These are phyloP conservation scores for Rhizophagus clarus DNA, from an alignment of 192 early-diverging fungal species.

Conservation along the genomic window DNA sequence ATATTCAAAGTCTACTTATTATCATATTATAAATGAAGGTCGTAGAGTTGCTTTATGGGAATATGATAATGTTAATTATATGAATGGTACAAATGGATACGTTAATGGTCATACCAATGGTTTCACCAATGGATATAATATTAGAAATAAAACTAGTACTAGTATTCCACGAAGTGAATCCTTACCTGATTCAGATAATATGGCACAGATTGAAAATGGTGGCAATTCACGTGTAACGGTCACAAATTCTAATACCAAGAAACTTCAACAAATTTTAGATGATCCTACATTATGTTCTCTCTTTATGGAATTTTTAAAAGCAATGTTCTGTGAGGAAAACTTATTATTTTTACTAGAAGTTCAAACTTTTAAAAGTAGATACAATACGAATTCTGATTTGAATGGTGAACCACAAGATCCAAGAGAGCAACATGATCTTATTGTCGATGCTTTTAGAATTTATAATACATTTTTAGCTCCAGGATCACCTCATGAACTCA, in stretches of 20 bases:
- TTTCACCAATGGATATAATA: background rate
- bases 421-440: slow-evolving; percentile 46
- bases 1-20: slow-evolving; percentile 37
- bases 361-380: slow-evolving; percentile 49
- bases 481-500: slow-evolving; percentile 49
- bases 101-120: background rate
- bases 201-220: background rate
- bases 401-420: background rate
- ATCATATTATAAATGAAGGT: slow-evolving; percentile 43
- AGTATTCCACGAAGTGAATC: background rate
- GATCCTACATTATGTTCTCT: slow-evolving; percentile 52
- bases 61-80: background rate
- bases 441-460: slow-evolving; percentile 54
- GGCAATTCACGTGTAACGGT: background rate
- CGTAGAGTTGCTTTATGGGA: slow-evolving; percentile 42
- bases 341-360: slow-evolving; percentile 70
- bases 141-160: background rate
- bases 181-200: background rate
- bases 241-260: slow-evolving; percentile 48
- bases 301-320: slow-evolving; percentile 65
- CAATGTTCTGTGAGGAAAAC: slow-evolving; percentile 76
- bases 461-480: slow-evolving; percentile 53
- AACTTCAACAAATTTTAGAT: slow-evolving; percentile 63
- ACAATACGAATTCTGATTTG: slow-evolving; percentile 10
- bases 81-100: no score